Evolutionary conservation across 805 yeast species (phyloP).

Genomic region (Spathaspora gorwiae): DNA sequence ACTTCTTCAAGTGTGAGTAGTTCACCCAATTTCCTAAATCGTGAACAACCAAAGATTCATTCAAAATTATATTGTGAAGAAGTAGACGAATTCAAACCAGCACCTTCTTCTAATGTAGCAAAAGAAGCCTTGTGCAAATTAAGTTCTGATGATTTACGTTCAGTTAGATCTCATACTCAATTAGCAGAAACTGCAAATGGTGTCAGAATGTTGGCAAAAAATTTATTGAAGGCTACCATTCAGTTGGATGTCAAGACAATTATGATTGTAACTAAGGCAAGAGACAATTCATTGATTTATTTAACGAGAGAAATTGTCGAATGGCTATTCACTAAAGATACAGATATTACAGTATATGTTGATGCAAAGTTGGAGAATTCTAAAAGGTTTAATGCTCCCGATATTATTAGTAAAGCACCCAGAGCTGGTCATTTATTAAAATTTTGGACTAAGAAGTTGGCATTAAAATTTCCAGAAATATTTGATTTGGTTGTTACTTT

Average conservation of each 20-base stretch:
- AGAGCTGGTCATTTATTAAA: constrained; percentile 43
- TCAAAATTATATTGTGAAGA: constrained; percentile 27
- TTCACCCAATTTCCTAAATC: constrained; percentile 6
- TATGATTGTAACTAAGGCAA: constrained; percentile 83
- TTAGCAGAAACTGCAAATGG: constrained; percentile 79
- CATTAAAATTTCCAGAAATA: constrained; percentile 37
- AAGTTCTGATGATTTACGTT: constrained; percentile 41
- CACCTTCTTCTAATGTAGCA: constrained; percentile 10
- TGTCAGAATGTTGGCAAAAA: constrained; percentile 69
- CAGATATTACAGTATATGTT: constrained; percentile 55
- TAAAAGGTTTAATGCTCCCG: constrained; percentile 57
- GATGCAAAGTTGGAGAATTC: constrained; percentile 63
- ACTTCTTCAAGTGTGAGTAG: constrained; percentile 3
- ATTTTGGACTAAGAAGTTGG: constrained; percentile 67
- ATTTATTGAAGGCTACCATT: constrained; percentile 65
- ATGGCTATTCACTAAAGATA: constrained; percentile 53
- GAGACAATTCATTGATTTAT: constrained; percentile 73
- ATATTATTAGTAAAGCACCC: constrained; percentile 46
- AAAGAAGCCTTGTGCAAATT: constrained; percentile 25
- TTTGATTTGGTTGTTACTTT: constrained; percentile 43
- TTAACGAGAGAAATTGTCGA: constrained; percentile 75
- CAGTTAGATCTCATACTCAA: constrained; percentile 67
- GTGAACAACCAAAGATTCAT: constrained; percentile 24
- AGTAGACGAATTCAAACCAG: constrained; percentile 11
- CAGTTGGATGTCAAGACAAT: constrained; percentile 65